Evolutionary conservation across 345 rosid genomes (phyloP).

Genomic region (Brassica cretica): DNA sequence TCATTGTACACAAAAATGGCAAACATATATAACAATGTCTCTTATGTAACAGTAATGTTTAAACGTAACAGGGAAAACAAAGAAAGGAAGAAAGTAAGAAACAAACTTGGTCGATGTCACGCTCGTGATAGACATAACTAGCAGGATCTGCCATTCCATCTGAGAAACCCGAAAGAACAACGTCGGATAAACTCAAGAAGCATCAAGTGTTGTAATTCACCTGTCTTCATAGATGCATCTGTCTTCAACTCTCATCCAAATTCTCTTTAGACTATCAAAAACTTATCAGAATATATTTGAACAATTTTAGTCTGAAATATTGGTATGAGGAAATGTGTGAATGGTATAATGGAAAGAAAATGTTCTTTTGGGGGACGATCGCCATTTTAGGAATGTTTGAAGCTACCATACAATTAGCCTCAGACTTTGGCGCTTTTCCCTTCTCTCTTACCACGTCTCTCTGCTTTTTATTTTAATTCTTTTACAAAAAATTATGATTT

Average conservation of each 20-base stretch:
- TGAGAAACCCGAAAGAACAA: slow-evolving; percentile 58
- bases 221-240: slow-evolving; percentile 91
- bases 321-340: slow-evolving; percentile 26
- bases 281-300: not conserved
- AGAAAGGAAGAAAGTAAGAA: not conserved
- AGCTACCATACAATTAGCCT: slow-evolving; percentile 46
- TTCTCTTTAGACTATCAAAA: slow-evolving; percentile 22
- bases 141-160: slow-evolving; percentile 99
- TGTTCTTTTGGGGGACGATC: slow-evolving; percentile 27
- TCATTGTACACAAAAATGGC: not conserved
- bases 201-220: slow-evolving; percentile 58
- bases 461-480: slow-evolving; percentile 2
- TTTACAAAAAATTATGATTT: not conserved
- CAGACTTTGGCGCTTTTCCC: slow-evolving; percentile 67
- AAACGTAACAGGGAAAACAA: not conserved
- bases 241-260: slow-evolving; percentile 55
- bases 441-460: slow-evolving; percentile 47
- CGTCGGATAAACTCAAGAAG: slow-evolving; percentile 53
- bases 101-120: slow-evolving; percentile 84
- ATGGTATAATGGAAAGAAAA: slow-evolving; percentile 27
- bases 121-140: slow-evolving; percentile 70
- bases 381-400: slow-evolving; percentile 47
- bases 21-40: not conserved
- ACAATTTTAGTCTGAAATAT: not conserved
- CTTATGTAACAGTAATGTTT: not conserved